Evolutionary conservation across 805 yeast species (phyloP), one percentile per base, ranked within the genome.

Genomic region (Nakazawaea holstii): DNA sequence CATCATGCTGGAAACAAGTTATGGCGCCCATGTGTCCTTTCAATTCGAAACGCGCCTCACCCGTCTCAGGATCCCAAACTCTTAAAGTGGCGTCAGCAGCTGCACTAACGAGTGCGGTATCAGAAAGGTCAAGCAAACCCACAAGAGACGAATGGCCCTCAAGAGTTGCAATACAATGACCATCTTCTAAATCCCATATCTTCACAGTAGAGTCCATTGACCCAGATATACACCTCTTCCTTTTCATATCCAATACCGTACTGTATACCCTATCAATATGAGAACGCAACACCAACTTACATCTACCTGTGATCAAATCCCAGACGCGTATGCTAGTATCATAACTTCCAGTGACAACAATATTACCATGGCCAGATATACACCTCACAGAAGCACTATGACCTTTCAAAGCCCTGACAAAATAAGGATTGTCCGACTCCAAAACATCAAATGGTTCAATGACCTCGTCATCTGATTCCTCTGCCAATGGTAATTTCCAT

Each of bases 41-140:
- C 49, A 90, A 76, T 42, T 85, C 79, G 59, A 79, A 79, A 43
- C 72, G 69, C 37, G 87, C 79, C 17, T 75, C 74, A 28, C 87
- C 90, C 8, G 82, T 77, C 27, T 79, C 79, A 1, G 97, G 94
- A 59, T 94, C 86, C 99, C 99, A 94, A 1, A 92, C 84, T 44
- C 97, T 75, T 37, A 94, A 72, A 0, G 97, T 84, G 3, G 94
- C 80, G 64, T 94, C 99, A 0, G 98, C 98, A 2, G 97, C 98
- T 0, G 97, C 99, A 39, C 95, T 85, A 1, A 92, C 95, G 10
- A 94, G 70, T 41, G 80, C 82, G 32, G 84, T 80, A 26, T 84
- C 82, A 6, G 89, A 81, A 8, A 91, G 74, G 39, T 87, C 88
- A 27, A 92, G 71, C 39, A 94, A 69, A 0, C 98, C 99, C 13